Base-by-base conservation (phyloP, 306 rosid genomes). In the Lathyrus sativus region DNA sequence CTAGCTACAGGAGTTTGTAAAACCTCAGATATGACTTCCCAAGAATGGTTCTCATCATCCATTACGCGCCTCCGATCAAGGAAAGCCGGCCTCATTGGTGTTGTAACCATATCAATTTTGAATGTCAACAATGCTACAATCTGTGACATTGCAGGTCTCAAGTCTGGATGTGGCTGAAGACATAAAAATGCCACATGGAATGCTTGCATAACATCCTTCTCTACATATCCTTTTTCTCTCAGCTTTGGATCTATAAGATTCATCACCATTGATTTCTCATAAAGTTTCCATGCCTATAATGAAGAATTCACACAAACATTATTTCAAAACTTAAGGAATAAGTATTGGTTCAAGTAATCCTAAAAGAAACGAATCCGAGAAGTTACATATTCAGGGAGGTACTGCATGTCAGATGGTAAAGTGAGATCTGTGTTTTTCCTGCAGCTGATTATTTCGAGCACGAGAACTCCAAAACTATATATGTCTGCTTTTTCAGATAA, bases 401-500 rank as follows among this genome's bases (percentile, higher is more conserved):
- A 88, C 46, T 92, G 93, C 96, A 77, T 86, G 57, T 83, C 93
- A 24, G 96, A 79, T 37, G 90, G 86, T 78, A 88, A 78, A 61
- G 80, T 80, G 19, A 86, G 91, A 67, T 89, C 91, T 5, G 98
- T 89, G 77, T 90, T 90, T 85, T 72, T 88, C 60, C 98, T 88
- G 74, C 85, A 75, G 49, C 93, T 74, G 18, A 90, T 86, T 33
- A 88, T 90, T 82, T 89, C 98, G 46, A 92, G 96, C 72, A 88
- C 83, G 39, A 92, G 91, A 79, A 92, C 98, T 76, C 96, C 96
- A 82, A 89, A 89, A 76, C 96, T 88, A 71, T 92, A 92, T 45
- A 90, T 85, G 72, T 92, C 96, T 46, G 96, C 96, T 77, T 90
- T 90, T 75, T 85, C 98, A 0, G 98, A 88, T 39, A 92, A 13